Conservation (phyloP, 371 early-diverging fungal genomes). For the Dichotomocladium elegans region DNA sequence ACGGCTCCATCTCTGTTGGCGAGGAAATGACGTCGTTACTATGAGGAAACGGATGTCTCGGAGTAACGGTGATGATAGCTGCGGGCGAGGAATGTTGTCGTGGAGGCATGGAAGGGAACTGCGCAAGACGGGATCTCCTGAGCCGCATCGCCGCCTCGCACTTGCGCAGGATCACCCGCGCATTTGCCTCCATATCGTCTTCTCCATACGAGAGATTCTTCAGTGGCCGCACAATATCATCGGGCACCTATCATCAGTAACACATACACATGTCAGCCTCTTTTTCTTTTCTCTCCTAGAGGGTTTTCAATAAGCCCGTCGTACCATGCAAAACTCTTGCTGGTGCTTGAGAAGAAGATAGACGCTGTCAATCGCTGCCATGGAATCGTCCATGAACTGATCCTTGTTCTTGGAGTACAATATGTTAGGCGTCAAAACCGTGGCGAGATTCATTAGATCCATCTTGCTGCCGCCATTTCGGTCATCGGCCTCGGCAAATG, state of each 20-base stretch:
- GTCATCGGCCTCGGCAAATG: slow-evolving; percentile 63
- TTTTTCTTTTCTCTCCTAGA: too few species aligned
- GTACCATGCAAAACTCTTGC: slow-evolving; percentile 71
- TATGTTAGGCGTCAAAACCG: slow-evolving; percentile 91
- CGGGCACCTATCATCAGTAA: slow-evolving; percentile 49
- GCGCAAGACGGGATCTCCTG: slow-evolving; percentile 17
- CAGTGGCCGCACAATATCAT: slow-evolving; percentile 61
- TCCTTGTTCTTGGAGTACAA: slow-evolving; percentile 84
- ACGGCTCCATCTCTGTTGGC: background rate
- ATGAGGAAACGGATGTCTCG: background rate
- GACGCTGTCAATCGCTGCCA: slow-evolving; percentile 72
- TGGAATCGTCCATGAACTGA: slow-evolving; percentile 49
- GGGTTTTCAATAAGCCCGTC: too few species aligned
- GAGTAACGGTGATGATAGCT: slow-evolving; percentile 1
- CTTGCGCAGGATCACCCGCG: slow-evolving; percentile 61
- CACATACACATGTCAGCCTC: background rate
- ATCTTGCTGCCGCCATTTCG: slow-evolving; percentile 85
- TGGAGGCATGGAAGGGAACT: slow-evolving; percentile 16
- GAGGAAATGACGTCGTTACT: background rate
- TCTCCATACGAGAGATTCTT: slow-evolving; percentile 53
- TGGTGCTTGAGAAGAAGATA: slow-evolving; percentile 69
- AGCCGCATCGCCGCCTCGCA: slow-evolving; percentile 59
- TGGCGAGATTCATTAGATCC: slow-evolving; percentile 86
- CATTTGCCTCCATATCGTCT: slow-evolving; percentile 52
- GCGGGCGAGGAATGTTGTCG: slow-evolving; percentile 39